A percentile compares a stretch with the other conserved stretches of the same genome.
phyloP scores from a whole-genome alignment of 441 rosid species.

The Adansonia madagascariensis region DNA sequence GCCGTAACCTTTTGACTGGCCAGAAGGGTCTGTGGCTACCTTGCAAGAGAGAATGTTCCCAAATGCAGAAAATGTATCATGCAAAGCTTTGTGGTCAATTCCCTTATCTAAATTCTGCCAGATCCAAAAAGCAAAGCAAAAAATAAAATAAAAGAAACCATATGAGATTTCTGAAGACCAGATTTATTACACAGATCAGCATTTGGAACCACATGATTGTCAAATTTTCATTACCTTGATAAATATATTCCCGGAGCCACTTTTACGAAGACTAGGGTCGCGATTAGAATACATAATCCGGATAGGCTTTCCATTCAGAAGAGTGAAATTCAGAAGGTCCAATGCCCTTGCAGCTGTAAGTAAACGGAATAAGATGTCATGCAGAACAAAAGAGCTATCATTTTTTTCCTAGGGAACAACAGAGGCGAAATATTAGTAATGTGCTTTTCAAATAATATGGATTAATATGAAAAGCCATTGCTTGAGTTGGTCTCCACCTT shows the following conservation, averaged over 20 bases:
- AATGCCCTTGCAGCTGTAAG: constrained; percentile 79
- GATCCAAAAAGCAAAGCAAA: not conserved
- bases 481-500: constrained; percentile 9
- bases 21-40: constrained; percentile 73
- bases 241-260: constrained; percentile 85
- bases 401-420: not conserved
- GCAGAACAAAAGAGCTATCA: not conserved
- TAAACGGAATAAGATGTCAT: constrained; percentile 3
- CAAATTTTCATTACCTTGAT: constrained; percentile 59
- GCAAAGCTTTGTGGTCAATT: constrained; percentile 81
- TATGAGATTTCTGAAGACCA: constrained; percentile 7
- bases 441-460: not conserved
- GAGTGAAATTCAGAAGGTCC: constrained; percentile 70
- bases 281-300: constrained; percentile 84
- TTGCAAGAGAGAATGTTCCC: constrained; percentile 84
- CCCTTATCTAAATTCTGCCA: constrained; percentile 76
- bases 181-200: constrained; percentile 16
- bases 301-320: constrained; percentile 72
- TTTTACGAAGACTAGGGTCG: constrained; percentile 76
- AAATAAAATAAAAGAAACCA: constrained; percentile 2
- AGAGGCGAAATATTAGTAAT: not conserved
- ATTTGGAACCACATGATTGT: constrained; percentile 6
- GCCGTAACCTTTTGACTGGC: constrained; percentile 88
- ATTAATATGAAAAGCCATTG: not conserved
- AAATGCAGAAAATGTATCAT: constrained; percentile 75